These are phyloP conservation scores for Fusarium sp. DNA, from an alignment of 2,329 filamentous ascomycete species.

Conservation along the genomic window DNA sequence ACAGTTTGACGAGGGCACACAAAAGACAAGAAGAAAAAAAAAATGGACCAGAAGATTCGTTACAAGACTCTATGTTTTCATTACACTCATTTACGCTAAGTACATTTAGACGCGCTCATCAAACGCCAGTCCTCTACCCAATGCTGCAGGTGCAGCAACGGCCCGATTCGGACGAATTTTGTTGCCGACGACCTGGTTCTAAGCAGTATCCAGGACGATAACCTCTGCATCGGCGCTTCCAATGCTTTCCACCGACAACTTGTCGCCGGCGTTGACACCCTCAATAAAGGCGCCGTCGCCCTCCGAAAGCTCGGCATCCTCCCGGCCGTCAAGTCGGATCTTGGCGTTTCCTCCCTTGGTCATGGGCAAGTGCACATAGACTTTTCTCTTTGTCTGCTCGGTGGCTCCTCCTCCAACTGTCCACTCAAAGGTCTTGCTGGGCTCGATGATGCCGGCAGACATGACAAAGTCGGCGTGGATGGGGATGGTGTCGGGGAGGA, in stretches of 20 bases:
- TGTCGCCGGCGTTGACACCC: constrained; percentile 68
- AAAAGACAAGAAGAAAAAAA: not conserved
- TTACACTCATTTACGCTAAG: constrained; percentile 22
- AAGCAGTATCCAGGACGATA: constrained; percentile 70
- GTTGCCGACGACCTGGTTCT: constrained; percentile 23
- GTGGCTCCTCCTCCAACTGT: constrained; percentile 68
- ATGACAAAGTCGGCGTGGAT: constrained; percentile 86
- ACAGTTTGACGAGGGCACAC: not conserved
- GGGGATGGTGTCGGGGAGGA: constrained; percentile 73
- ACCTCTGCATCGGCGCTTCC: constrained; percentile 74
- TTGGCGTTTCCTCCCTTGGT: constrained; percentile 76
- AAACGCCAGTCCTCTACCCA: not conserved
- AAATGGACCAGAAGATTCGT: not conserved
- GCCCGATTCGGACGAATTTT: not conserved
- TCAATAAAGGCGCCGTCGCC: constrained; percentile 84
- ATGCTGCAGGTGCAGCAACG: not conserved
- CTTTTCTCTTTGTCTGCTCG: constrained; percentile 67
- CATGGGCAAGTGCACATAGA: constrained; percentile 84
- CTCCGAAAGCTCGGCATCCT: constrained; percentile 71
- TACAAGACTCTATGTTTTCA: not conserved
- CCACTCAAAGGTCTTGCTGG: constrained; percentile 73
- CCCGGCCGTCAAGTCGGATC: constrained; percentile 71
- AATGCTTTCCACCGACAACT: constrained; percentile 69
- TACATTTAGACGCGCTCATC: constrained; percentile 16
- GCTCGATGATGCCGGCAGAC: constrained; percentile 76